Conservation (phyloP, 2,329 filamentous ascomycete genomes). For the Exophiala oligosperma region DNA sequence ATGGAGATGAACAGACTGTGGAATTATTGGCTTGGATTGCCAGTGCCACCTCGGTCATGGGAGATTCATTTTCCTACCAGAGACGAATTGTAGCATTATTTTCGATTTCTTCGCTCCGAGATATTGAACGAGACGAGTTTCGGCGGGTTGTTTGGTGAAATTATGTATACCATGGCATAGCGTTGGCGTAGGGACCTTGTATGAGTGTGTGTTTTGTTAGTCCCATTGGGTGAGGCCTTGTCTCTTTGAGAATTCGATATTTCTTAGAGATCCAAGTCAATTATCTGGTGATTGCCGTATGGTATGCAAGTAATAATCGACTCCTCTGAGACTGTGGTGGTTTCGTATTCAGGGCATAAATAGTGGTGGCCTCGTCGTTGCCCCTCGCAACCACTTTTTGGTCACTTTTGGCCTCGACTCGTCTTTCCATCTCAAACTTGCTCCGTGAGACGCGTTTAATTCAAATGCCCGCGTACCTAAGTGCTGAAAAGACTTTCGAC, state of each 20-base stretch:
- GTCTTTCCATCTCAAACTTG: background rate
- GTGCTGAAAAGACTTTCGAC: too few relatives aligned
- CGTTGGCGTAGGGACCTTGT: conserved; percentile 7
- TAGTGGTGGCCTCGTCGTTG: background rate
- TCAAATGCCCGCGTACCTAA: background rate
- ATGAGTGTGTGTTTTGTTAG: background rate
- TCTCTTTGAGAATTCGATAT: too few relatives aligned
- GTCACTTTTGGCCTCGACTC: background rate
- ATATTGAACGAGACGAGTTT: too few relatives aligned
- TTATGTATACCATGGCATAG: conserved; percentile 13
- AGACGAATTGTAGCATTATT: conserved; percentile 42
- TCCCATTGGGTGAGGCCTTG: background rate
- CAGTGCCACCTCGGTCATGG: conserved; percentile 59
- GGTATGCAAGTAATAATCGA: too few relatives aligned
- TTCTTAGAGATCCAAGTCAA: too few relatives aligned
- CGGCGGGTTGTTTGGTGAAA: background rate
- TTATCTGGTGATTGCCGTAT: too few relatives aligned
- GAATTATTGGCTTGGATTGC: conserved; percentile 64
- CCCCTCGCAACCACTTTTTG: conserved; percentile 7
- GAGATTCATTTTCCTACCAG: conserved; percentile 47
- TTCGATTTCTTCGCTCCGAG: too few relatives aligned
- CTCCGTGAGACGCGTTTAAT: background rate
- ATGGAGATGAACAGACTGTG: conserved; percentile 58
- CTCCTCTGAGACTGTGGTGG: too few relatives aligned
- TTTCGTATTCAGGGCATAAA: too few relatives aligned